These are phyloP conservation scores for Coemansia sp. DNA, from an alignment of 192 early-diverging fungal genomes.

Conservation along the genomic window DNA sequence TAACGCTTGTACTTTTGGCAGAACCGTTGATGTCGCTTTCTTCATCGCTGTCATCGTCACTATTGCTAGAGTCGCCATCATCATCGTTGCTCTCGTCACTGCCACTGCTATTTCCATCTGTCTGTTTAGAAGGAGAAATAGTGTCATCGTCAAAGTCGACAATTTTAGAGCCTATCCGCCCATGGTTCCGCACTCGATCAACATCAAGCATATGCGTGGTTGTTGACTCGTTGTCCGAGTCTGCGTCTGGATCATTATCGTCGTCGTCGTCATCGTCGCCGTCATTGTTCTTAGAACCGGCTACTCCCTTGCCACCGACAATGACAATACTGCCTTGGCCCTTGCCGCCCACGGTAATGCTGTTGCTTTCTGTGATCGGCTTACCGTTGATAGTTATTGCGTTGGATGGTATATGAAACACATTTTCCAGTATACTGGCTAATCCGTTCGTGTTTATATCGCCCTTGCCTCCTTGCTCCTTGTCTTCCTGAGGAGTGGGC, in stretches of 20 bases:
- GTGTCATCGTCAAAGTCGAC: not conserved
- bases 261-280: constrained; percentile 7
- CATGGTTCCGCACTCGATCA: constrained; percentile 8
- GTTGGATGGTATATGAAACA: constrained; percentile 41
- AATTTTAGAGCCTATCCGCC: constrained; percentile 1
- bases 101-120: constrained; percentile 7
- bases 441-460: constrained; percentile 35
- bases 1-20: not conserved
- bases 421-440: constrained; percentile 37
- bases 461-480: constrained; percentile 1
- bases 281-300: not conserved
- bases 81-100: constrained; percentile 14
- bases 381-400: constrained; percentile 48
- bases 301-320: constrained; percentile 5
- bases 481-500: constrained; percentile 10
- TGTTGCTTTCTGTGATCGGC: constrained; percentile 14
- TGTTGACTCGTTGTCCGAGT: constrained; percentile 8
- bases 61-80: constrained; percentile 14
- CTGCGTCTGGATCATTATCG: constrained; percentile 14
- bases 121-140: not conserved
- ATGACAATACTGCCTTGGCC: not conserved
- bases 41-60: constrained; percentile 10
- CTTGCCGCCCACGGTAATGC: not conserved
- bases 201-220: constrained; percentile 19
- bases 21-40: constrained; percentile 18